Evolutionary conservation across 805 yeast species (phyloP), one percentile per base, ranked within the genome.

Genomic region (Cyberlindnera mississippiensis): DNA sequence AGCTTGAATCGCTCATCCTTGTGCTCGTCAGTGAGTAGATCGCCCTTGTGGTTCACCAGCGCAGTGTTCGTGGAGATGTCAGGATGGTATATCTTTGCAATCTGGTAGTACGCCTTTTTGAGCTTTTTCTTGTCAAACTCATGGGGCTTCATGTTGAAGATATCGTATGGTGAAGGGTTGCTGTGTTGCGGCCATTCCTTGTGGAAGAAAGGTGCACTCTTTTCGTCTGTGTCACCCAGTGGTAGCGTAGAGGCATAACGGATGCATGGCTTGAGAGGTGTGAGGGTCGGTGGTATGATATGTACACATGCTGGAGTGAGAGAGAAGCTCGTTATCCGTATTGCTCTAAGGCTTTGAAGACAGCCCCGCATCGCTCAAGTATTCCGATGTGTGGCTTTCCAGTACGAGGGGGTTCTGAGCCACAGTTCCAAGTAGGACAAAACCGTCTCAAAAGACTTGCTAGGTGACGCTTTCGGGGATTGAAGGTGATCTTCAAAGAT

Each of bases 11-110:
- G 37, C 12, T 57, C 60, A 17, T 31, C 48, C 44, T 70, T 73
- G 41, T 50, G 57, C 12, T 59, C 63, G 6, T 40, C 50, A 3
- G 63, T 59, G 19, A 75, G 58, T 4, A 48, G 44, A 12, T 50
- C 35, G 4, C 72, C 69, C 15, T 54, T 45, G 30, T 58, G 60
- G 29, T 63, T 59, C 8, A 58, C 27, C 3, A 50, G 35, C 0
- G 61, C 50, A 0, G 48, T 42, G 27, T 61, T 58, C 14, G 53
- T 45, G 3, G 68, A 53, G 3, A 73, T 58, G 56, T 89, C 97
- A 0, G 97, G 96, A 58, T 89, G 96, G 53, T 89, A 89, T 9
- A 80, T 56, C 59, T 84, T 85, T 10, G 89, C 89, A 35, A 78
- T 65, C 40, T 74, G 68, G 50, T 73, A 76, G 54, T 82, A 84